A percentile compares a stretch with the other conserved stretches of the same genome.
These are phyloP conservation scores for Beauveria rudraprayagi DNA, from an alignment of 2,329 filamentous ascomycete species.

Conservation along the genomic window DNA sequence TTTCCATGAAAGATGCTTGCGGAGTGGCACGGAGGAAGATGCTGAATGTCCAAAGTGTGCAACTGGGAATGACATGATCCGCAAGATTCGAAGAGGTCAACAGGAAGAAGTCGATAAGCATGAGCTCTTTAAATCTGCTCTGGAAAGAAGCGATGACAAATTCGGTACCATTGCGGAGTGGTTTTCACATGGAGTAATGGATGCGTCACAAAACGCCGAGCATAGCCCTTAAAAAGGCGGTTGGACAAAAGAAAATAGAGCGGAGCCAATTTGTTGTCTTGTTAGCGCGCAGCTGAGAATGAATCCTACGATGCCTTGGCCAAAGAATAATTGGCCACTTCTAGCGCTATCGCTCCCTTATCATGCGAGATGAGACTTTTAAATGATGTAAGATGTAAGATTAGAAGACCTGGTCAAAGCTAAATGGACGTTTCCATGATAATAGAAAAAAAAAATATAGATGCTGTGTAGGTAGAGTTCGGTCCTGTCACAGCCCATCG, in stretches of 20 bases:
- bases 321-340: too few species aligned
- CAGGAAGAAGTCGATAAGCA: slow-evolving; percentile 79
- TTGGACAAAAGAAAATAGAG: not conserved
- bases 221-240: slow-evolving; percentile 5
- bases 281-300: not conserved
- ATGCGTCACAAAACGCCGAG: slow-evolving; percentile 34
- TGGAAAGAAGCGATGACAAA: slow-evolving; percentile 69
- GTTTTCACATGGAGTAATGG: slow-evolving; percentile 90
- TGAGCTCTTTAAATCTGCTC: slow-evolving; percentile 76
- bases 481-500: too few species aligned
- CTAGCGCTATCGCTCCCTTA: too few species aligned
- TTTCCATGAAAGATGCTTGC: slow-evolving; percentile 86
- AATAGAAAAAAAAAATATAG: too few species aligned
- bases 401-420: too few species aligned
- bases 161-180: slow-evolving; percentile 92
- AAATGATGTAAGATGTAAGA: too few species aligned
- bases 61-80: slow-evolving; percentile 76
- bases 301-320: not conserved
- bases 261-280: not conserved
- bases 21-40: slow-evolving; percentile 41
- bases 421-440: too few species aligned
- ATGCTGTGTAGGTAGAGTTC: too few species aligned
- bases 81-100: slow-evolving; percentile 78
- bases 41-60: slow-evolving; percentile 83
- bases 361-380: too few species aligned